These are phyloP conservation scores for Aspergillus novofumigatus DNA, from an alignment of 2,329 filamentous ascomycete genomes.

Conservation along the genomic window DNA sequence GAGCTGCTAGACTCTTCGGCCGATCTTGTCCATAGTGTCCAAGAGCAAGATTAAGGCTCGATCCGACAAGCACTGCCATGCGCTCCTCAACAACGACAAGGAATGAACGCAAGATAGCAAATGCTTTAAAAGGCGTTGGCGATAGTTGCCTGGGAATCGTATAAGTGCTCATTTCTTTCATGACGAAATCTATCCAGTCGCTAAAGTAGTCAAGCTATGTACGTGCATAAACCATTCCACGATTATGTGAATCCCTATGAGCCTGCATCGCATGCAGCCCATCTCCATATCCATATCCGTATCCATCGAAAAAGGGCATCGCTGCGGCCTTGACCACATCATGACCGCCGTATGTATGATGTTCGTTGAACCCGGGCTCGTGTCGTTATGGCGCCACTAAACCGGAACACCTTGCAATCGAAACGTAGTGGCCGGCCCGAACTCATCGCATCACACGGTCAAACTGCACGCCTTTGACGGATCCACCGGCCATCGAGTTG, in stretches of 20 bases:
- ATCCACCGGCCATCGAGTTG: slow-evolving; percentile 74
- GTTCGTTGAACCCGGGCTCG: neutral
- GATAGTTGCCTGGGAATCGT: neutral
- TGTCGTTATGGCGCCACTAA: neutral
- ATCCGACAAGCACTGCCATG: too few species aligned
- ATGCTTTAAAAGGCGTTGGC: neutral
- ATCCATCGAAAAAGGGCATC: neutral
- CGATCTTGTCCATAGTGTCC: neutral
- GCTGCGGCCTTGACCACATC: neutral
- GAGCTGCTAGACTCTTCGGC: neutral
- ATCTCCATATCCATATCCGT: neutral
- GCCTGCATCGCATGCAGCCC: neutral
- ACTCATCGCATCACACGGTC: slow-evolving; percentile 69
- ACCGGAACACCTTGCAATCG: neutral
- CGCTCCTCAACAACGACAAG: neutral
- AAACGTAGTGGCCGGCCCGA: slow-evolving; percentile 1
- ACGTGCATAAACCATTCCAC: slow-evolving; percentile 17
- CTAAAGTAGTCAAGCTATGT: slow-evolving; percentile 31
- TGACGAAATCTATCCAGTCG: slow-evolving; percentile 29
- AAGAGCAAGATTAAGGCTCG: neutral
- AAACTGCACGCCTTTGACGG: slow-evolving; percentile 67
- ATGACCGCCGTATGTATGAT: neutral
- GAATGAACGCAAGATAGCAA: neutral
- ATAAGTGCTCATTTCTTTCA: slow-evolving; percentile 20
- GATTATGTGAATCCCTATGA: neutral